Conservation (phyloP, 768 basidiomycete genomes). For the Xerocomus brunneocitrinus region DNA sequence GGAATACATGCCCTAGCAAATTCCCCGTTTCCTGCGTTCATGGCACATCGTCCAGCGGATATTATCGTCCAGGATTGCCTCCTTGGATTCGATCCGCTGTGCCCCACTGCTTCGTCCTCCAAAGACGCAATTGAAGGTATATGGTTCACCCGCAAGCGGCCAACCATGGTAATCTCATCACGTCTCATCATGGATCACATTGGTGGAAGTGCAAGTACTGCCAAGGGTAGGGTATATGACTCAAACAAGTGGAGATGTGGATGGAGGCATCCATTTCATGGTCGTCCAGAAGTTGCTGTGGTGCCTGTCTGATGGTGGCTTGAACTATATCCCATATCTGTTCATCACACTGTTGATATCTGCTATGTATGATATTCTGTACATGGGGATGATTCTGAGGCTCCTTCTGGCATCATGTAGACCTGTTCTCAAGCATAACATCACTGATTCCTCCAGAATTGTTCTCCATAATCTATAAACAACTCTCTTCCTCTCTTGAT, state of each 20-base stretch:
- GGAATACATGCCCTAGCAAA: slow-evolving; percentile 27
- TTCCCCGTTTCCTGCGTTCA: slow-evolving; percentile 27
- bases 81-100: slow-evolving; percentile 36
- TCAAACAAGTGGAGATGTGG: slow-evolving; percentile 39
- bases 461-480: slow-evolving; percentile 32
- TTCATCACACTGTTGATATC: not conserved
- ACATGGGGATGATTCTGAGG: no score
- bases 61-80: slow-evolving; percentile 42
- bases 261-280: slow-evolving; percentile 45
- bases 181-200: slow-evolving; percentile 41
- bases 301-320: slow-evolving; percentile 22
- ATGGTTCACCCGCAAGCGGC: slow-evolving; percentile 13
- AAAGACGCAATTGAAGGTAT: not conserved
- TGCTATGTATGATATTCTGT: not conserved
- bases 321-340: not conserved
- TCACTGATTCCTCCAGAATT: slow-evolving; percentile 19
- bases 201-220: slow-evolving; percentile 36
- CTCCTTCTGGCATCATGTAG: not conserved
- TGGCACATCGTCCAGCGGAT: slow-evolving; percentile 34
- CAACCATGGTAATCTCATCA: slow-evolving; percentile 37
- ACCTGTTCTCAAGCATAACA: not conserved
- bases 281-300: slow-evolving; percentile 33
- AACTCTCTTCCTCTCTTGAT: slow-evolving; percentile 33
- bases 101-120: slow-evolving; percentile 21
- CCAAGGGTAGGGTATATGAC: slow-evolving; percentile 26